Evolutionary conservation across 176 grass and related monocot species (phyloP).

Genomic region (Microstegium vimineum): DNA sequence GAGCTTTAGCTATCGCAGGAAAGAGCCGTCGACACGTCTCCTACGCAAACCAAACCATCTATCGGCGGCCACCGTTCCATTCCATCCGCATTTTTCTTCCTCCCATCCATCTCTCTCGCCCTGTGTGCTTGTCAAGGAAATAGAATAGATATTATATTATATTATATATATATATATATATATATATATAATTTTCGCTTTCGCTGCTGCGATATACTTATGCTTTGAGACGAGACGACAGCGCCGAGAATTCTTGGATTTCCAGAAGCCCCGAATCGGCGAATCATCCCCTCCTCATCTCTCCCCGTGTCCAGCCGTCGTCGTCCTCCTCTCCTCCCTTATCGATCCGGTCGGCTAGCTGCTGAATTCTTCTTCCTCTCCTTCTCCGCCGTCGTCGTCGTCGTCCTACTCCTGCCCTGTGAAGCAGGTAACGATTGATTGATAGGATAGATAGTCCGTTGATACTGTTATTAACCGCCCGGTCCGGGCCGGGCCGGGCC

Average conservation of each 20-base stretch:
- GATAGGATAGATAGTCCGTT: too few species aligned
- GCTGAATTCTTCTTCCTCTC: constrained; percentile 20
- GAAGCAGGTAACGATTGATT: too few species aligned
- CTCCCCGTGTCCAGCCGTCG: constrained; percentile 11
- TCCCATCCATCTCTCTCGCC: not conserved
- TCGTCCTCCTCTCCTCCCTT: constrained; percentile 21
- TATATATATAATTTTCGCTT: not conserved
- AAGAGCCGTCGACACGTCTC: constrained; percentile 59
- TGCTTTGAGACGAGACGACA: not conserved
- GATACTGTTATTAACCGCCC: too few species aligned
- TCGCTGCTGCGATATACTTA: constrained; percentile 22
- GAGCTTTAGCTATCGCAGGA: constrained; percentile 41
- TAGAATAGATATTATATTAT: not conserved
- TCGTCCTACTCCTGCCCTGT: too few species aligned
- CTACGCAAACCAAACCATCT: constrained; percentile 50
- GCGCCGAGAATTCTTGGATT: constrained; percentile 33
- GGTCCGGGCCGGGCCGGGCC: too few species aligned
- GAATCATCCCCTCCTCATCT: constrained; percentile 19
- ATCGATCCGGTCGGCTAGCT: not conserved
- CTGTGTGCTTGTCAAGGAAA: not conserved
- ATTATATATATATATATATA: not conserved
- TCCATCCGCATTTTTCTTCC: constrained; percentile 1
- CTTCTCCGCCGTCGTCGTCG: not conserved
- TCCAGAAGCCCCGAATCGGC: constrained; percentile 31
- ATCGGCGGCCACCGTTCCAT: constrained; percentile 21